Evolutionary conservation across 1,284 basidiomycete species (phyloP).

Genomic region (Sporisorium graminicola): DNA sequence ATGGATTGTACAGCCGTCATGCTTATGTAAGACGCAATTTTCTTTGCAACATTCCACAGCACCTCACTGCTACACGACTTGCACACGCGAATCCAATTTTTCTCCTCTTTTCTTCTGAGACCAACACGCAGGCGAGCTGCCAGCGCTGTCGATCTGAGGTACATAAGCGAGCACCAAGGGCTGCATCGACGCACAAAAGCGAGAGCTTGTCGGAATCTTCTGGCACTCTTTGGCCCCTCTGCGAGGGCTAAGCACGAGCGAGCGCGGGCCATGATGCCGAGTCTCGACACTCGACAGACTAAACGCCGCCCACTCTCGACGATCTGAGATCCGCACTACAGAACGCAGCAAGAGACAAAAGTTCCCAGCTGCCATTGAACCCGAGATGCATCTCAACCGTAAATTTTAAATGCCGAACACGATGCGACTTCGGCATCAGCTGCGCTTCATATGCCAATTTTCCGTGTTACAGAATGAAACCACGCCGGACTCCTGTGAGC

Average conservation of each 20-base stretch:
- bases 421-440: neutral
- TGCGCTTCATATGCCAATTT: neutral
- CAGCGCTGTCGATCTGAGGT: constrained; percentile 16
- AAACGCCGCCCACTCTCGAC: neutral
- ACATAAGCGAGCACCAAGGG: constrained; percentile 32
- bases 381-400: constrained; percentile 1
- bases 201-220: neutral
- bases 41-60: neutral
- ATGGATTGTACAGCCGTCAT: constrained; percentile 21
- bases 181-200: neutral
- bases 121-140: constrained; percentile 22
- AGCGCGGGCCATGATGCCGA: neutral
- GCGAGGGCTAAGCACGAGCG: neutral
- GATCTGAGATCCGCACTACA: neutral
- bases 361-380: neutral
- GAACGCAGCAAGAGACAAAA: neutral
- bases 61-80: neutral
- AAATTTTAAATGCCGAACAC: neutral
- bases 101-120: constrained; percentile 11
- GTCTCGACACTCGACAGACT: neutral
- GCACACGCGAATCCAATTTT: neutral
- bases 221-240: neutral
- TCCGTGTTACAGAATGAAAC: no score
- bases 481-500: neutral
- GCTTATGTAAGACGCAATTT: constrained; percentile 25